Percentiles rank a stretch among this genome's conserved stretches.
Conservation (phyloP, 148 eudicot genomes). For the Spergularia bocconei region DNA sequence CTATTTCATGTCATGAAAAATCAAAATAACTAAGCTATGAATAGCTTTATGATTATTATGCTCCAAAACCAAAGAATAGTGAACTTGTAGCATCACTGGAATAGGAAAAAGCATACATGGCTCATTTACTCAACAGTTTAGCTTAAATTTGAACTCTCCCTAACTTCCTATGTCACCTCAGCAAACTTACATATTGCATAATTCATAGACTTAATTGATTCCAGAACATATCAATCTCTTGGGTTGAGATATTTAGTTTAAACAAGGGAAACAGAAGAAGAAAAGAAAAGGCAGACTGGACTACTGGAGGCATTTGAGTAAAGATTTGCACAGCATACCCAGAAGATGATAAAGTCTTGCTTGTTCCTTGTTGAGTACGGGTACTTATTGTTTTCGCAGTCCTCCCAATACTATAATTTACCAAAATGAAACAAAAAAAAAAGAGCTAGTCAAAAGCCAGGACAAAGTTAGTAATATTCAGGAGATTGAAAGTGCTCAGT, state of each 20-base stretch:
- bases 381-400: slow-evolving; percentile 42
- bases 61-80: background rate
- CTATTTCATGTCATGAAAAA: background rate
- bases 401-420: slow-evolving; percentile 43
- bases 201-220: background rate
- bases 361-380: slow-evolving; percentile 44
- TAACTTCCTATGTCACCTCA: background rate
- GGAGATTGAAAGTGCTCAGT: background rate
- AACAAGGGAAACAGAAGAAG: background rate
- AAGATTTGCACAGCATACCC: slow-evolving; percentile 40
- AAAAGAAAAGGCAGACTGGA: background rate
- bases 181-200: background rate
- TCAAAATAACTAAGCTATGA: background rate
- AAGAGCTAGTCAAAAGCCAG: background rate
- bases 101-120: background rate
- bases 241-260: background rate
- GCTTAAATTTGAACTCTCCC: no score
- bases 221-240: background rate
- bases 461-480: background rate
- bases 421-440: background rate
- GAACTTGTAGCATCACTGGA: background rate
- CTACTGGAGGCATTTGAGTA: background rate
- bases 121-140: background rate
- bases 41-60: background rate
- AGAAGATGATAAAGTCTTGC: slow-evolving; percentile 40